Evolutionary conservation across 305 asterid genomes (phyloP).

Genomic region (Petunia hybrid): DNA sequence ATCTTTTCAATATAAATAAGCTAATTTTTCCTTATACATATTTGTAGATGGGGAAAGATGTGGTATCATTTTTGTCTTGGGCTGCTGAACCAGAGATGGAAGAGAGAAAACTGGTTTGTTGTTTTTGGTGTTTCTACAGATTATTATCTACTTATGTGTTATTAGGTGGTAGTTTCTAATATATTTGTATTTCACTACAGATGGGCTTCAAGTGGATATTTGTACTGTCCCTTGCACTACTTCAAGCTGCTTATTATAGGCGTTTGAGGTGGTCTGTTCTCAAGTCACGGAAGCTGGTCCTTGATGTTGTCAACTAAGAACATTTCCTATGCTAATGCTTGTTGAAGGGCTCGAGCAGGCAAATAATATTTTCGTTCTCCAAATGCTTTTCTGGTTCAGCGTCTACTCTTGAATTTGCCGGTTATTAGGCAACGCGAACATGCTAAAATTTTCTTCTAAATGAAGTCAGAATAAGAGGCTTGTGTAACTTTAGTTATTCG

Average conservation of each 20-base stretch:
- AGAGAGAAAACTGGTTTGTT: constrained; percentile 87
- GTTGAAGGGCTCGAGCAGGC: constrained; percentile 28
- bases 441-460: constrained; percentile 10
- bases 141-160: neutral
- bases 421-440: neutral
- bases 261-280: constrained; percentile 87
- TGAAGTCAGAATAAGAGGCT: constrained; percentile 22
- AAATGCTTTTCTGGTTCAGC: neutral
- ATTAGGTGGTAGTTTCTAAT: neutral
- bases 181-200: constrained; percentile 45
- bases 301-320: constrained; percentile 80
- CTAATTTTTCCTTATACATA: constrained; percentile 27
- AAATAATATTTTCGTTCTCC: constrained; percentile 38
- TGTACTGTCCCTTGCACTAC: constrained; percentile 84
- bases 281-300: constrained; percentile 88
- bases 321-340: constrained; percentile 11
- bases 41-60: constrained; percentile 89
- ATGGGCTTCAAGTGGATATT: constrained; percentile 97
- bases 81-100: constrained; percentile 98
- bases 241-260: constrained; percentile 89
- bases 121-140: neutral
- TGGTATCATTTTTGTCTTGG: constrained; percentile 80
- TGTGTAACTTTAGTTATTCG: neutral
- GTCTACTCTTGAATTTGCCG: constrained; percentile 10
- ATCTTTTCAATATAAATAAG: constrained; percentile 19